Evolutionary conservation across 495 filamentous ascomycete genomes (phyloP), one percentile per base, ranked within the genome.

Genomic region (Cetradonia linearis): DNA sequence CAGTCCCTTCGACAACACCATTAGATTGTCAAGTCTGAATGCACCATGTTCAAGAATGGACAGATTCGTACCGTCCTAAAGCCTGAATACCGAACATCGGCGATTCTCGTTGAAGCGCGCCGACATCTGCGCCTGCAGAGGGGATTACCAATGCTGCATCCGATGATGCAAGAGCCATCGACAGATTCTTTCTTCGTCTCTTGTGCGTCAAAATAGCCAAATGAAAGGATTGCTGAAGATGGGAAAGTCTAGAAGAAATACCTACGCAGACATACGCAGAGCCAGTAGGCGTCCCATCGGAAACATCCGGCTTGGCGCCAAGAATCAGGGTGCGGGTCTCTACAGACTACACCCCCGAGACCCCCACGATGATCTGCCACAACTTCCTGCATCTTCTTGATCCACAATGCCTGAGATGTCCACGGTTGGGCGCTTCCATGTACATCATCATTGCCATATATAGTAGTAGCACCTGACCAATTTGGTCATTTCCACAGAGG

Each of bases 381-480:
- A 33, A 52, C 16, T 16, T 33, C 6, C 23, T 16, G 11, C 8
- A 7, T 46, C 16, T 33, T 8, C 48, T n/a, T 20, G 18, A 36
- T 53, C 30, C 20, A n/a, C 33, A 18, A n/a, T 8, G 31, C 18
- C 33, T 54, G 16, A 54, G 20, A 6, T 36, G 8, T 54, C 28
- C 16, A 54, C n/a, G n/a, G 2, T 16, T 36, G 2, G n/a, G 50
- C 50, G 50, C 50, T 54, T 34, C 20, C 30, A 54, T 9, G 7
- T 33, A 54, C 30, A 54, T 56, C 23, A 40, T 40, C 16, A 31
- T 31, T 44, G 7, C 54, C 54, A 42, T 40, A 13, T 40, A 56
- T 30, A 40, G 34, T 20, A 56, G n/a, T 2, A 14, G 23, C 3
- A 1, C 25, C 36, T 40, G 25, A 27, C 25, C 38, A n/a, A 44